A percentile compares a stretch with the other conserved stretches of the same genome.
These are phyloP conservation scores for Acorus calamus DNA, from an alignment of 106 monocot species.

Conservation along the genomic window DNA sequence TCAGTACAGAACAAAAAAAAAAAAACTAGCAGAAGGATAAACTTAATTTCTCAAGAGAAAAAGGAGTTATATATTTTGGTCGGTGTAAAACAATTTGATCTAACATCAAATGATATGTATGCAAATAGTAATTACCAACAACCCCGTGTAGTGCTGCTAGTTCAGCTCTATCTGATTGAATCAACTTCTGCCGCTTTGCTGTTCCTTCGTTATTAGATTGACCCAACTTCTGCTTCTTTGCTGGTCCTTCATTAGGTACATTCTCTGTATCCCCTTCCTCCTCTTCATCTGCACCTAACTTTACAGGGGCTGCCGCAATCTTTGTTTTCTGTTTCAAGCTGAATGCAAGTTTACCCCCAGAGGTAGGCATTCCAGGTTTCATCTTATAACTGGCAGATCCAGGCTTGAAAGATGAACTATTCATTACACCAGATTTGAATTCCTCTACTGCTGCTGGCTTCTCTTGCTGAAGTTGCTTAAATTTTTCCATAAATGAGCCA, in stretches of 20 bases:
- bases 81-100: too few species aligned
- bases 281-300: slow-evolving; percentile 70
- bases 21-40: too few species aligned
- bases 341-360: slow-evolving; percentile 78
- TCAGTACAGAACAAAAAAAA: too few species aligned
- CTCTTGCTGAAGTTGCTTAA: slow-evolving; percentile 56
- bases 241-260: slow-evolving; percentile 26
- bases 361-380: slow-evolving; percentile 26
- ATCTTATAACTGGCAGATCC: slow-evolving; percentile 36
- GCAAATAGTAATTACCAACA: slow-evolving; percentile 68
- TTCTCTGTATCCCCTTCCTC: slow-evolving; percentile 35
- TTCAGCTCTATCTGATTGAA: slow-evolving; percentile 10
- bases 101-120: background rate
- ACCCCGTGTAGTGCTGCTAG: slow-evolving; percentile 19
- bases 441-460: slow-evolving; percentile 4
- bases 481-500: slow-evolving; percentile 71
- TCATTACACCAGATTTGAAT: background rate
- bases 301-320: slow-evolving; percentile 46
- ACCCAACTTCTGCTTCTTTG: slow-evolving; percentile 55
- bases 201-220: slow-evolving; percentile 24
- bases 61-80: too few species aligned
- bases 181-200: slow-evolving; percentile 51
- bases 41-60: background rate
- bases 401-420: slow-evolving; percentile 12
- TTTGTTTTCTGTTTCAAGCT: slow-evolving; percentile 93